Evolutionary conservation across 2,329 filamentous ascomycete genomes (phyloP).

Genomic region (Colletotrichum sp.): DNA sequence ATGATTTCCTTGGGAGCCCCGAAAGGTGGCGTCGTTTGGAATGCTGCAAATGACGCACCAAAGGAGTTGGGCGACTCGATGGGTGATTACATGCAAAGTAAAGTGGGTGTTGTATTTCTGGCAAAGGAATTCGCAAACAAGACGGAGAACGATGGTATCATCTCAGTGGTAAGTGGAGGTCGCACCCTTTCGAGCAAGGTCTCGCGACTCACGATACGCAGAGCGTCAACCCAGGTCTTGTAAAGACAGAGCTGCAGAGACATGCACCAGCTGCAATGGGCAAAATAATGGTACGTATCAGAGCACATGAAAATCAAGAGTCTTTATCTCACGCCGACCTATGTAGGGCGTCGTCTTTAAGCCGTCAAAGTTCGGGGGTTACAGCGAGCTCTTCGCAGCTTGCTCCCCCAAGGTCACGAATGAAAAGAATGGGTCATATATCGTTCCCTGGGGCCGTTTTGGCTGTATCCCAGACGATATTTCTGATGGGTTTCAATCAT

Average conservation of each 20-base stretch:
- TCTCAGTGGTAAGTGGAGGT: constrained; percentile 10
- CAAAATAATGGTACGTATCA: neutral
- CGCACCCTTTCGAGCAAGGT: neutral
- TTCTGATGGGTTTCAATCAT: neutral
- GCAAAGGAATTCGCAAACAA: constrained; percentile 31
- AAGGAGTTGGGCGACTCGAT: constrained; percentile 23
- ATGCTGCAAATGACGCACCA: constrained; percentile 24
- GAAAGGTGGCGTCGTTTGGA: constrained; percentile 24
- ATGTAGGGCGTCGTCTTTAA: neutral
- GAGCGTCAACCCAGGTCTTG: constrained; percentile 43
- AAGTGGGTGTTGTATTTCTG: constrained; percentile 34
- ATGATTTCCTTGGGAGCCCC: constrained; percentile 6
- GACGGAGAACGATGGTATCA: constrained; percentile 24
- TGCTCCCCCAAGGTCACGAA: constrained; percentile 47
- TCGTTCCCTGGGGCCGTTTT: neutral
- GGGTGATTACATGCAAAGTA: constrained; percentile 25
- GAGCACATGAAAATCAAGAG: neutral
- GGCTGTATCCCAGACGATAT: neutral
- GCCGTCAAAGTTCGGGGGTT: constrained; percentile 40
- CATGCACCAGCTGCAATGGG: constrained; percentile 29
- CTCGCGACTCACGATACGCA: neutral
- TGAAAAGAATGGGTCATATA: constrained; percentile 34
- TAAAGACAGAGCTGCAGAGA: constrained; percentile 37
- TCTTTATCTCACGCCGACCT: neutral
- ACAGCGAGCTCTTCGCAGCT: constrained; percentile 52